Conservation (phyloP, 2,329 filamentous ascomycete genomes). For the Claviceps sp. region DNA sequence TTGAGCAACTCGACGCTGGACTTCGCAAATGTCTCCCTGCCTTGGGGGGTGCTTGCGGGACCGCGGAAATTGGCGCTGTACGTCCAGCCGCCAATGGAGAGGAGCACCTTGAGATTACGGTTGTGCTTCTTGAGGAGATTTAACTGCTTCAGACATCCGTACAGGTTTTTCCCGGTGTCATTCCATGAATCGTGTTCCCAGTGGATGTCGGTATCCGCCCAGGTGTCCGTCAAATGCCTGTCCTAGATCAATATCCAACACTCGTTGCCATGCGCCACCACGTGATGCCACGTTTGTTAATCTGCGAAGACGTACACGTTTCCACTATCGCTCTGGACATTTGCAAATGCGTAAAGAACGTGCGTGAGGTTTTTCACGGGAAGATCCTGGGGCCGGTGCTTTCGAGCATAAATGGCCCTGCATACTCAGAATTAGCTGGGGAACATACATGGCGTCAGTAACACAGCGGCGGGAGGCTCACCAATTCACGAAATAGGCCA, state of each 20-base stretch:
- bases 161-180: conserved; percentile 64
- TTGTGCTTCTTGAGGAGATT: conserved; percentile 71
- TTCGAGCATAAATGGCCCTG: conserved; percentile 72
- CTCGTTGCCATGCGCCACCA: not conserved
- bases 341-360: conserved; percentile 82
- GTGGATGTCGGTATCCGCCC: conserved; percentile 61
- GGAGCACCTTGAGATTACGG: conserved; percentile 69
- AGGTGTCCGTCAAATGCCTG: conserved; percentile 43
- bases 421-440: not conserved
- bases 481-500: conserved; percentile 67
- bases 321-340: conserved; percentile 64
- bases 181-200: conserved; percentile 58
- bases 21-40: conserved; percentile 58
- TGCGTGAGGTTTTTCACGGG: conserved; percentile 74
- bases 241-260: conserved; percentile 1
- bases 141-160: conserved; percentile 81
- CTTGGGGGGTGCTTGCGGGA: conserved; percentile 56
- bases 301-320: conserved; percentile 48
- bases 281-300: not conserved
- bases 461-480: conserved; percentile 10
- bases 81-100: conserved; percentile 88
- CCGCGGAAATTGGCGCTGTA: conserved; percentile 73
- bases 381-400: conserved; percentile 75
- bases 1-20: conserved; percentile 63
- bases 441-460: not conserved